Percentiles rank a stretch among this genome's conserved stretches.
Conservation (phyloP, 163 green algal genomes). For the Smithsoniella earleae region DNA sequence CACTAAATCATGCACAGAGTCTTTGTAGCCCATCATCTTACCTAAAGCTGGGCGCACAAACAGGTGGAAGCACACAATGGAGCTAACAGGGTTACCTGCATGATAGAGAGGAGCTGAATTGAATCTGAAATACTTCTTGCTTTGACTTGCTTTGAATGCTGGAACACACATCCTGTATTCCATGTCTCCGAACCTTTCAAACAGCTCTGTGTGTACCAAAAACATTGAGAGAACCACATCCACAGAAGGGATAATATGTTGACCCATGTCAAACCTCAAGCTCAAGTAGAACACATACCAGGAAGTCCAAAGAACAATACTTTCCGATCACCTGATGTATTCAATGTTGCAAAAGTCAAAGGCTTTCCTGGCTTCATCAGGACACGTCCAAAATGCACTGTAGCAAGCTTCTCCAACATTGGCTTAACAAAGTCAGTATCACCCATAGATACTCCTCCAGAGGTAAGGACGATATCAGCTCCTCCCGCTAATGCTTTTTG, state of each 20-base stretch:
- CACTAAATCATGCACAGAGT: constrained; percentile 59
- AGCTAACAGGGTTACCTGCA: constrained; percentile 88
- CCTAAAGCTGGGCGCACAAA: constrained; percentile 74
- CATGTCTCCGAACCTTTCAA: too few relatives aligned
- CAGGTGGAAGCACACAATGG: constrained; percentile 87
- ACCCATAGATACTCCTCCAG: constrained; percentile 92
- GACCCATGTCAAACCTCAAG: too few relatives aligned
- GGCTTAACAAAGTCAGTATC: constrained; percentile 92
- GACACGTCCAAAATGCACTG: constrained; percentile 82
- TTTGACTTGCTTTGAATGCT: too few relatives aligned
- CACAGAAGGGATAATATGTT: too few relatives aligned
- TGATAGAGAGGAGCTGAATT: constrained; percentile 7
- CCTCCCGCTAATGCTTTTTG: constrained; percentile 43
- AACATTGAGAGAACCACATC: too few relatives aligned
- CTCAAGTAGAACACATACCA: too few relatives aligned
- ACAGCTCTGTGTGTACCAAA: too few relatives aligned
- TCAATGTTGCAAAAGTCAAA: constrained; percentile 87
- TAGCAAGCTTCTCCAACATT: constrained; percentile 69
- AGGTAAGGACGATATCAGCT: constrained; percentile 65
- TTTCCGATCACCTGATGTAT: constrained; percentile 31
- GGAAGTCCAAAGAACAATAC: constrained; percentile 33
- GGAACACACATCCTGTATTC: too few relatives aligned
- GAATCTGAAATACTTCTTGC: too few relatives aligned
- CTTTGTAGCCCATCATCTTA: constrained; percentile 64
- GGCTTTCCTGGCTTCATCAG: constrained; percentile 98